Evolutionary conservation across 192 early-diverging fungal genomes (phyloP).

Genomic region (Coemansia sp.): DNA sequence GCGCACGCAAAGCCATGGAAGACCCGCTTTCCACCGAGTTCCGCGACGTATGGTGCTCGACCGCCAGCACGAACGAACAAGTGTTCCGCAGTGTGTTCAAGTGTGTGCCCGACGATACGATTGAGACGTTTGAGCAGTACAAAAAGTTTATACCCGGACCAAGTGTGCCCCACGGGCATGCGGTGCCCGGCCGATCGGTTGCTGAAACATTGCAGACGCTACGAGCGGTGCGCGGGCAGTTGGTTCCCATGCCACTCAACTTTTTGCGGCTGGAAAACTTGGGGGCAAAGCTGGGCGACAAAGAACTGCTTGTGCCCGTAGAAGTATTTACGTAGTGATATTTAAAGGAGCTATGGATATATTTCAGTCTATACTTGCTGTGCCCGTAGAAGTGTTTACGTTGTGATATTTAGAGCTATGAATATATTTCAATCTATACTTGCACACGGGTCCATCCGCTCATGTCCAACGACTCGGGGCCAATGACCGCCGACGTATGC

Average conservation of each 20-base stretch:
- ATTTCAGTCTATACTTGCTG: slow-evolving; percentile 12
- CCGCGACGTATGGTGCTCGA: slow-evolving; percentile 61
- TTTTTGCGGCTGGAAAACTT: slow-evolving; percentile 54
- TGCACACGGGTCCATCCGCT: background rate
- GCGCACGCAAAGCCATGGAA: slow-evolving; percentile 37
- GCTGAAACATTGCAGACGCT: slow-evolving; percentile 36
- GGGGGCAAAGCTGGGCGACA: slow-evolving; percentile 51
- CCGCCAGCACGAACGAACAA: slow-evolving; percentile 66
- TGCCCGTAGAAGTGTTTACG: slow-evolving; percentile 54
- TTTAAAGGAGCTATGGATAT: no score
- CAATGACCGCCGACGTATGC: slow-evolving; percentile 46
- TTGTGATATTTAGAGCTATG: slow-evolving; percentile 1
- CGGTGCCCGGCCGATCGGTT: slow-evolving; percentile 21
- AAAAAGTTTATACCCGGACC: slow-evolving; percentile 49
- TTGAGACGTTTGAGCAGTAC: slow-evolving; percentile 62
- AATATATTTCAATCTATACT: background rate
- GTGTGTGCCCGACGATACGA: slow-evolving; percentile 82
- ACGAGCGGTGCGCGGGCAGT: slow-evolving; percentile 41
- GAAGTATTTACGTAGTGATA: slow-evolving; percentile 49
- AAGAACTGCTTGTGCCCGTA: slow-evolving; percentile 50
- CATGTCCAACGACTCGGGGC: slow-evolving; percentile 40
- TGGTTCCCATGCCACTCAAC: slow-evolving; percentile 54
- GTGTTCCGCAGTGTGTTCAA: slow-evolving; percentile 80
- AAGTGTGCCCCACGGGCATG: slow-evolving; percentile 46
- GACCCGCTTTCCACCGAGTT: slow-evolving; percentile 73